Evolutionary conservation across 768 basidiomycete species (phyloP).

Genomic region (Rhizopogon roseolus): DNA sequence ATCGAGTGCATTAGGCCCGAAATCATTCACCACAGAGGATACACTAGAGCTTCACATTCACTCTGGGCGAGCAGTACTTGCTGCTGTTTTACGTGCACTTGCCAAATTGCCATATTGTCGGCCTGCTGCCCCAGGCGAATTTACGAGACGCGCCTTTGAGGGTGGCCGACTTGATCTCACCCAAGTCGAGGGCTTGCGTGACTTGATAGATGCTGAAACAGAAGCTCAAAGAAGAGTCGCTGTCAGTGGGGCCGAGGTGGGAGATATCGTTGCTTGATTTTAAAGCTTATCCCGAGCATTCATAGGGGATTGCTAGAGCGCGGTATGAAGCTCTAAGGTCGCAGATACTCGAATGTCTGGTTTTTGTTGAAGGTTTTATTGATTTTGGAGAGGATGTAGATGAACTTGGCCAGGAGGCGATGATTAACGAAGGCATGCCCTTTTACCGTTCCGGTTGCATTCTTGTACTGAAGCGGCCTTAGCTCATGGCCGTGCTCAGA

Average conservation of each 20-base stretch:
- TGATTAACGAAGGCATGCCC: conserved; percentile 61
- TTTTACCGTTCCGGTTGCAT: neutral
- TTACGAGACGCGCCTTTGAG: conserved; percentile 79
- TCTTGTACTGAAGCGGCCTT: neutral
- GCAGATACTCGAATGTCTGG: conserved; percentile 67
- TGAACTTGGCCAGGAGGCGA: conserved; percentile 73
- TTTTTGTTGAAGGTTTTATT: conserved; percentile 83
- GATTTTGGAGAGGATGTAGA: conserved; percentile 89
- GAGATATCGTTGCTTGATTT: conserved; percentile 18
- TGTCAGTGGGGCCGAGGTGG: conserved; percentile 59
- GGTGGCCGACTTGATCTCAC: conserved; percentile 82
- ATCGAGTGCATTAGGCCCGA: conserved; percentile 45
- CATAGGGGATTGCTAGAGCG: conserved; percentile 59
- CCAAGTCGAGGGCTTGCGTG: conserved; percentile 84
- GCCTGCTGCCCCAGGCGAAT: conserved; percentile 84
- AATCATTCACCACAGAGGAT: conserved; percentile 81
- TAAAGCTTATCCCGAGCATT: neutral
- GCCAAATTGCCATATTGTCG: conserved; percentile 59
- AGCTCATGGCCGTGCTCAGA: conserved; percentile 52
- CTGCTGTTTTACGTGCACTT: conserved; percentile 63
- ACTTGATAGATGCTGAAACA: conserved; percentile 87
- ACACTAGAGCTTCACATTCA: conserved; percentile 84
- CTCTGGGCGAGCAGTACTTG: conserved; percentile 77
- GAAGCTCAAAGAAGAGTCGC: conserved; percentile 77
- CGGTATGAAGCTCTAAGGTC: conserved; percentile 61